phyloP scores from a whole-genome alignment of 768 basidiomycete species.

The Brasilioporus rufonigricans region DNA sequence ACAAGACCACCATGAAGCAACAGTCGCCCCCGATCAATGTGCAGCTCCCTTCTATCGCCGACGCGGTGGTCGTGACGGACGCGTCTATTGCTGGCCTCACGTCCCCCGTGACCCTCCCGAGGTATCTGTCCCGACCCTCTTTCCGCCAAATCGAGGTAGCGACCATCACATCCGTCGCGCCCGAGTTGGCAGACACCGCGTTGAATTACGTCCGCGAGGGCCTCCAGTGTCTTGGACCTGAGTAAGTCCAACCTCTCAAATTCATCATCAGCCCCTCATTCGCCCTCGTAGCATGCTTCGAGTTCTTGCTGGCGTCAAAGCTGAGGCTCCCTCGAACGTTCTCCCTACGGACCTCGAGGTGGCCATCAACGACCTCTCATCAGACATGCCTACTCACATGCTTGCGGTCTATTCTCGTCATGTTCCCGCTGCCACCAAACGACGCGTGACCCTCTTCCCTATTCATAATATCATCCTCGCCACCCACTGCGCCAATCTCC shows the following conservation, averaged over 20 bases:
- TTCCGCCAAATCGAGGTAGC: slow-evolving; percentile 13
- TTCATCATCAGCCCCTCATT: slow-evolving; percentile 5
- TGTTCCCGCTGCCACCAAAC: slow-evolving; percentile 22
- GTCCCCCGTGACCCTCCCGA: slow-evolving; percentile 18
- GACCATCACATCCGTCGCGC: slow-evolving; percentile 21
- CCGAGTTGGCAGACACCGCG: slow-evolving; percentile 25
- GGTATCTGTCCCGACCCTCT: slow-evolving; percentile 23
- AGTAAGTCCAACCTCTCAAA: slow-evolving; percentile 10
- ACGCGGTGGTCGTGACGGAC: slow-evolving; percentile 1
- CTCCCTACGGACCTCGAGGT: slow-evolving; percentile 31
- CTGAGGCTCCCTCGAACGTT: slow-evolving; percentile 13
- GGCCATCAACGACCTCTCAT: slow-evolving; percentile 29
- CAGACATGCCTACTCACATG: slow-evolving; percentile 33
- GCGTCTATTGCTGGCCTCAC: slow-evolving; percentile 5
- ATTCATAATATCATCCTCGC: slow-evolving; percentile 38
- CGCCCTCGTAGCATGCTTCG: slow-evolving; percentile 28
- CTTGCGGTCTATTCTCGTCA: slow-evolving; percentile 29
- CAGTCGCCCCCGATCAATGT: slow-evolving; percentile 27
- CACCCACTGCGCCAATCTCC: slow-evolving; percentile 29
- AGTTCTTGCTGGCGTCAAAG: slow-evolving; percentile 30
- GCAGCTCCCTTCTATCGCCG: slow-evolving; percentile 22
- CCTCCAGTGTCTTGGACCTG: slow-evolving; percentile 27
- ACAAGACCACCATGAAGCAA: slow-evolving; percentile 21
- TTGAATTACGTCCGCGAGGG: slow-evolving; percentile 28
- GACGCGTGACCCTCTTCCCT: slow-evolving; percentile 35